Percentiles rank a stretch among this genome's conserved stretches.
Conservation (phyloP, 176 grass and related monocot species). For the Avena eriantha region DNA sequence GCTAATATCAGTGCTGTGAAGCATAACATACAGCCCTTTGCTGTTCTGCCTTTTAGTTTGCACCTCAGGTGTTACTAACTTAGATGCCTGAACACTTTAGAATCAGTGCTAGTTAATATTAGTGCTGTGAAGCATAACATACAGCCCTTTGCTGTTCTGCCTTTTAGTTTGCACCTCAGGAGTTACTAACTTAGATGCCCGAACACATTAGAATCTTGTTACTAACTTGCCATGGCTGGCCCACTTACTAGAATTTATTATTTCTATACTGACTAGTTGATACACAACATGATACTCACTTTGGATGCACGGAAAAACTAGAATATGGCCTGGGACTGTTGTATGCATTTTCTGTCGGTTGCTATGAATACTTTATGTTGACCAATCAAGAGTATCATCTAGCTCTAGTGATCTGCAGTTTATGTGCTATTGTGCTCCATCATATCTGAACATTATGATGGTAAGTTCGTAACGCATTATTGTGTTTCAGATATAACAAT, state of each 20-base stretch:
- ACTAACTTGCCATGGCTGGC: not conserved
- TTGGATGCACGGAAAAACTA: not conserved
- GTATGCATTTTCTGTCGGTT: not conserved
- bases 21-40: not conserved
- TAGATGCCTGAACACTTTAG: not conserved
- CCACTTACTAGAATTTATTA: not conserved
- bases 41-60: conserved; percentile 7
- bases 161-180: conserved; percentile 7
- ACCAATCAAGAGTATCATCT: conserved; percentile 19
- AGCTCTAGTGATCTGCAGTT: conserved; percentile 21
- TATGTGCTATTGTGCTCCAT: conserved; percentile 23
- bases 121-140: not conserved
- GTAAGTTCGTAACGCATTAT: not conserved
- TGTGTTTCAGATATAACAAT: no score
- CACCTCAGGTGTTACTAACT: not conserved
- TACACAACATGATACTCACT: conserved; percentile 11
- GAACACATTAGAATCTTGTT: not conserved
- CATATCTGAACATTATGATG: not conserved
- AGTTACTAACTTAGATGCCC: not conserved
- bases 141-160: not conserved
- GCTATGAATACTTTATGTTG: conserved; percentile 5
- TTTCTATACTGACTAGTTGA: not conserved
- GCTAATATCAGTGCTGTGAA: not conserved
- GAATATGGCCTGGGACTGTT: not conserved
- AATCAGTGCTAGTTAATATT: not conserved